Conservation (phyloP, 306 rosid genomes). For the Sicyos baderoa region DNA sequence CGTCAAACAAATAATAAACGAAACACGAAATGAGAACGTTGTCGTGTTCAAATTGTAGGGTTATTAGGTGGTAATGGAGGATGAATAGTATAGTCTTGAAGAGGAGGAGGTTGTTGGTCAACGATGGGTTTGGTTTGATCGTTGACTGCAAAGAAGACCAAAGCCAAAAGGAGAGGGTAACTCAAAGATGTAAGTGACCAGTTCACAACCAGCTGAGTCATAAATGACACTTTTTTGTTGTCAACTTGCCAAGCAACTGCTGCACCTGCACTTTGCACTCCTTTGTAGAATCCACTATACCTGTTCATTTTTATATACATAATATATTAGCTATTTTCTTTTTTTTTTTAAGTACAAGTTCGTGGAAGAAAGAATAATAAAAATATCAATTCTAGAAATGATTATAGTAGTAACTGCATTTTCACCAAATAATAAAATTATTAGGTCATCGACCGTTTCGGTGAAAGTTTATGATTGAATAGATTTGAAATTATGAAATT, state of each 20-base stretch:
- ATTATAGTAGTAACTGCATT: too few relatives aligned
- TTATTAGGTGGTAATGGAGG: conserved; percentile 13
- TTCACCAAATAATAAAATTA: too few relatives aligned
- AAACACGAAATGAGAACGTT: too few relatives aligned
- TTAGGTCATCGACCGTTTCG: too few relatives aligned
- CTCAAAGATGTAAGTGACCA: conserved; percentile 46
- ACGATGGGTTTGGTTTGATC: conserved; percentile 27
- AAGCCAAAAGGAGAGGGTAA: background rate
- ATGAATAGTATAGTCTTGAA: conserved; percentile 24
- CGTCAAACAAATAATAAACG: too few relatives aligned
- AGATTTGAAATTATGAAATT: too few relatives aligned
- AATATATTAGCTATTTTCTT: too few relatives aligned
- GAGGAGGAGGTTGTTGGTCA: conserved; percentile 20
- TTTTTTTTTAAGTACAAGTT: too few relatives aligned
- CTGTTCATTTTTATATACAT: conserved; percentile 25
- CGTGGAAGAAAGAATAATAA: too few relatives aligned
- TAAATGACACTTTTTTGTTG: conserved; percentile 36
- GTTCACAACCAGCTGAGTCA: conserved; percentile 54
- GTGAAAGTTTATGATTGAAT: too few relatives aligned
- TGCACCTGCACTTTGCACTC: conserved; percentile 93
- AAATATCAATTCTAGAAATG: too few relatives aligned
- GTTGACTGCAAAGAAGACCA: conserved; percentile 56
- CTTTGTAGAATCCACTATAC: conserved; percentile 80
- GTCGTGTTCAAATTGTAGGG: too few relatives aligned
- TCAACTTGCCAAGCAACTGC: conserved; percentile 97